A percentile compares a stretch with the other conserved stretches of the same genome.
phyloP scores from a whole-genome alignment of 805 yeast species.

The Scheffersomyces lignosus region DNA sequence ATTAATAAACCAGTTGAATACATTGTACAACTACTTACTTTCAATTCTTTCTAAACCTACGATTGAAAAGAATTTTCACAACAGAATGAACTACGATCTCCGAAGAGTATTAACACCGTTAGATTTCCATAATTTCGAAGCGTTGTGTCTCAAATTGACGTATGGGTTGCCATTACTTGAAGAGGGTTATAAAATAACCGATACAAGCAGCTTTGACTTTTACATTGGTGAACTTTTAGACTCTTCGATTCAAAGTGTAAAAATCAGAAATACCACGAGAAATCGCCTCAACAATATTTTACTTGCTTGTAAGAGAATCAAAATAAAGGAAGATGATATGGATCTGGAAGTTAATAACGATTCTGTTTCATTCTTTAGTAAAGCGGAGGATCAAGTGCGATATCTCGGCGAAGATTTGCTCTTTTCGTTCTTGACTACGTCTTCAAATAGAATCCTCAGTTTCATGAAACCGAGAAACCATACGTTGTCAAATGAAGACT shows the following conservation, averaged over 20 bases:
- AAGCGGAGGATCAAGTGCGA: constrained; percentile 13
- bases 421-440: constrained; percentile 71
- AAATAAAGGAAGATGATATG: constrained; percentile 1
- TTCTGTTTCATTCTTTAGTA: neutral
- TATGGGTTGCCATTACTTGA: constrained; percentile 26
- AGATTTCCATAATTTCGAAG: constrained; percentile 69
- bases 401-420: constrained; percentile 49
- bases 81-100: constrained; percentile 78
- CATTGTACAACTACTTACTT: constrained; percentile 74
- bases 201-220: constrained; percentile 20
- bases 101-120: constrained; percentile 72
- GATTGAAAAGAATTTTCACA: constrained; percentile 63
- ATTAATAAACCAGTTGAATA: constrained; percentile 56
- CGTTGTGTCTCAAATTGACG: constrained; percentile 44
- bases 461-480: constrained; percentile 78
- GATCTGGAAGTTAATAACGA: neutral
- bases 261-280: constrained; percentile 58
- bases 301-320: constrained; percentile 29
- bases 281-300: constrained; percentile 56
- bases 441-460: constrained; percentile 64
- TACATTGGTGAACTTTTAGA: constrained; percentile 31
- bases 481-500: constrained; percentile 76
- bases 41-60: constrained; percentile 82
- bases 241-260: constrained; percentile 29
- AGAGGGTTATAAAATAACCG: constrained; percentile 3